Evolutionary conservation across 2,329 filamentous ascomycete genomes (phyloP), one percentile per base, ranked within the genome.

Genomic region (Dichotomopilus funicola): DNA sequence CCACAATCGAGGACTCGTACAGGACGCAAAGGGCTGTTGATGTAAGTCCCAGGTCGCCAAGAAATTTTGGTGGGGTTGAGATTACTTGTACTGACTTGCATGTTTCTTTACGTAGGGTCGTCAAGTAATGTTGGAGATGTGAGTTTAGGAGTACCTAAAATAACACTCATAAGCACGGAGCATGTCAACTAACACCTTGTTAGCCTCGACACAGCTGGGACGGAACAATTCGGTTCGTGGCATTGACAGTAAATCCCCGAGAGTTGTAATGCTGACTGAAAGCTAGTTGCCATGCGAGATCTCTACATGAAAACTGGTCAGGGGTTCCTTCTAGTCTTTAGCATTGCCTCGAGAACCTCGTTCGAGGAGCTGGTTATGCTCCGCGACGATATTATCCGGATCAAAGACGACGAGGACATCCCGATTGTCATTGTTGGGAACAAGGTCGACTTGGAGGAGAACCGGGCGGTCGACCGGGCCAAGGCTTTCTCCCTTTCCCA

Each of bases 271-370:
- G 38, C 66, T 71, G 54, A 71, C 60, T 27, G 57, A 52, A n/a
- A 51, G 11, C 27, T 59, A 83, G 78, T 83, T 64, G 80, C 80
- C 55, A 83, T 83, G 80, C 81, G 88, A 67, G 89, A 94, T 68
- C 78, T 92, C 46, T 94, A 95, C 75, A 95, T 96, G 89, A 94
- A 94, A 69, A 89, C 90, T 41, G 90, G 90, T 54, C 89, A 95
- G 73, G 90, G 91, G 0, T 96, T 96, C 70, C 81, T 96, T 54
- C 80, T 96, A 40, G 91, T 95, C 56, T 96, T 95, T 74, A 92
- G 88, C 72, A 95, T 95, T 67, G 92, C 89, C 13, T 94, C 89
- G 59, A 78, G 81, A 59, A 88, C 88, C 37, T 95, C 89, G n/a
- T 78, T 96, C 42, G 81, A 85, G 64, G 90, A 96, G 71, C 80